Conservation (phyloP, 331 rosid species). For the Quercus lobata region DNA sequence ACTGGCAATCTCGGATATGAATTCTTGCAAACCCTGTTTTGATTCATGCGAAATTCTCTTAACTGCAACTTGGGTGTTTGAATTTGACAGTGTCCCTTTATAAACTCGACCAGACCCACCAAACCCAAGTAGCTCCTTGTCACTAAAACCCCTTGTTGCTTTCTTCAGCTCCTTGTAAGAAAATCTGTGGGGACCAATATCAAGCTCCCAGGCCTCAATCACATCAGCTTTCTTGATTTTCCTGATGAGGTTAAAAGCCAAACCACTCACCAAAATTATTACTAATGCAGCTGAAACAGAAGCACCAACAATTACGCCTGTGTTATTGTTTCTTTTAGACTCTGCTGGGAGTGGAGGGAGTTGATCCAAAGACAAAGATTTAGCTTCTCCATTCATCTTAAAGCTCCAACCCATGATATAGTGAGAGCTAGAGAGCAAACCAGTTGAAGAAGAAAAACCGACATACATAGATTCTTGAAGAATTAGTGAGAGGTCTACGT, state of each 20-base stretch:
- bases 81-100: conserved; percentile 4
- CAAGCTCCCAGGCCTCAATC: conserved; percentile 59
- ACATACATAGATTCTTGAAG: conserved; percentile 57
- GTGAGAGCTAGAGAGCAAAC: conserved; percentile 47
- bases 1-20: no score
- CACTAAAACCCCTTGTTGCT: conserved; percentile 55
- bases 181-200: conserved; percentile 66
- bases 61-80: conserved; percentile 51
- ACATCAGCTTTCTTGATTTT: conserved; percentile 12
- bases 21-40: conserved; percentile 57
- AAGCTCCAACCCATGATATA: conserved; percentile 43
- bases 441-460: conserved; percentile 76
- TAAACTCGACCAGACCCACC: no score
- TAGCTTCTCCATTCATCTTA: conserved; percentile 49
- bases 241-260: conserved; percentile 24
- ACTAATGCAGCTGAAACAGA: no score
- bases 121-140: conserved; percentile 6
- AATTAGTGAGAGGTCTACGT: conserved; percentile 50
- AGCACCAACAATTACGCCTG: no score
- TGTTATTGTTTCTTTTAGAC: no score
- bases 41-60: conserved; percentile 63
- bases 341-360: conserved; percentile 41
- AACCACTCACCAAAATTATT: background rate
- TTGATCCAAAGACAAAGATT: conserved; percentile 26
- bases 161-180: conserved; percentile 46